phyloP scores from a whole-genome alignment of 2,329 filamentous ascomycete genomes.

The Geosmithia morbida region DNA sequence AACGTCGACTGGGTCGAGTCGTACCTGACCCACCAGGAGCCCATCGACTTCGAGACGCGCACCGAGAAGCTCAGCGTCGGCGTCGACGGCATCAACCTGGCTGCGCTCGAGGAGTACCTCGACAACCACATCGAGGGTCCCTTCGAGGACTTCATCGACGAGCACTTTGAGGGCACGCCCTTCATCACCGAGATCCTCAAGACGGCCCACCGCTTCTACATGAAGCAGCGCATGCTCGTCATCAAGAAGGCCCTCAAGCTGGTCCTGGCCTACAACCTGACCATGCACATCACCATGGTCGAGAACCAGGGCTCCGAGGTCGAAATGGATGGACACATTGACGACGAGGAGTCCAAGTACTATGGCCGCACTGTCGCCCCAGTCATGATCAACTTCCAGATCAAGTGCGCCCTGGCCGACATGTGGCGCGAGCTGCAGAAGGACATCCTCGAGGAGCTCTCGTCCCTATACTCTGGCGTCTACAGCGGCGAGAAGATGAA shows the following conservation, averaged over 20 bases:
- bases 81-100: constrained; percentile 70
- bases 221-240: constrained; percentile 73
- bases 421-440: constrained; percentile 98
- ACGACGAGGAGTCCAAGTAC: constrained; percentile 76
- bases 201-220: constrained; percentile 87
- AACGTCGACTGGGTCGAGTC: constrained; percentile 88
- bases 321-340: constrained; percentile 65
- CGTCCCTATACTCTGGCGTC: constrained; percentile 85
- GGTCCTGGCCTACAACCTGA: constrained; percentile 90
- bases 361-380: constrained; percentile 82
- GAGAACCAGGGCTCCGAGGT: constrained; percentile 78
- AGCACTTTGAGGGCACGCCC: constrained; percentile 89
- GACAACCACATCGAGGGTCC: constrained; percentile 88
- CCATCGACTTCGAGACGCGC: constrained; percentile 69
- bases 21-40: constrained; percentile 49
- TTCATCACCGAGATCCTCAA: constrained; percentile 95
- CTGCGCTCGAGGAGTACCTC: constrained; percentile 78
- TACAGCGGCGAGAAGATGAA: constrained; percentile 96
- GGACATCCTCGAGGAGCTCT: constrained; percentile 89
- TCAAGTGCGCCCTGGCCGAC: constrained; percentile 92
- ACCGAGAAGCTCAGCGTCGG: constrained; percentile 84
- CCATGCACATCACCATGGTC: constrained; percentile 85
- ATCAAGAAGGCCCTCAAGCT: constrained; percentile 93
- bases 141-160: constrained; percentile 87
- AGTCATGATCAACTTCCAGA: constrained; percentile 99